Evolutionary conservation across 164 flowering plant species (phyloP), one percentile per base, ranked within the genome.

Genomic region (Houttuynia cordata): DNA sequence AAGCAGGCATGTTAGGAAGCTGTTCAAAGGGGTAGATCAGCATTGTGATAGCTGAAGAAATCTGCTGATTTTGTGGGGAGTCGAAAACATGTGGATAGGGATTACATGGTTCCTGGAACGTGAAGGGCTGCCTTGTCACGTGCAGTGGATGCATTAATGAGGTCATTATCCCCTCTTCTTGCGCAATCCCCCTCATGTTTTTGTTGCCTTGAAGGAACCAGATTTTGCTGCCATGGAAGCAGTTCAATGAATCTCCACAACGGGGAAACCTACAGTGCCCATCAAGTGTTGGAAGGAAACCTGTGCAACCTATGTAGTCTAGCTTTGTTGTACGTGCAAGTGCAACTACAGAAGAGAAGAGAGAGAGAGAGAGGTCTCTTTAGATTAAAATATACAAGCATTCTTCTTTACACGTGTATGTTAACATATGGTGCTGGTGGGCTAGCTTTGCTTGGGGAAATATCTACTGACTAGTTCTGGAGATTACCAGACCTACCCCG

Each of bases 391-490:
- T n/a, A n/a, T n/a, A n/a, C n/a, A 52, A 8, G 8, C 22, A 52
- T 7, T 52, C 23, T 52, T 8, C 23, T 52, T 21, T 20, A 20
- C 23, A 21, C 55, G 23, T 52, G 20, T 23, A 52, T 52, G 17
- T n/a, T 9, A 0, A 52, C 55, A 52, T 52, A 52, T 12, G 55
- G 55, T 52, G 55, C 55, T 52, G 22, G 55, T 52, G 55, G n/a
- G 22, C 55, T 52, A 10, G 12, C 8, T 10, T n/a, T 21, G 55
- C 23, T 52, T 52, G 21, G 55, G n/a, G 6, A 30, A 52, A 52
- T 52, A 52, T 52, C 55, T 52, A 21, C 55, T 8, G 23, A 52
- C 12, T 30, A 3, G 55, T 22, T 52, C 8, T 23, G 55, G 55
- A 12, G 55, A 52, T n/a, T n/a, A n/a, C n/a, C n/a, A n/a, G n/a